Evolutionary conservation across 169 alveolate species (phyloP).

Genomic region (Eimeria praecox): DNA sequence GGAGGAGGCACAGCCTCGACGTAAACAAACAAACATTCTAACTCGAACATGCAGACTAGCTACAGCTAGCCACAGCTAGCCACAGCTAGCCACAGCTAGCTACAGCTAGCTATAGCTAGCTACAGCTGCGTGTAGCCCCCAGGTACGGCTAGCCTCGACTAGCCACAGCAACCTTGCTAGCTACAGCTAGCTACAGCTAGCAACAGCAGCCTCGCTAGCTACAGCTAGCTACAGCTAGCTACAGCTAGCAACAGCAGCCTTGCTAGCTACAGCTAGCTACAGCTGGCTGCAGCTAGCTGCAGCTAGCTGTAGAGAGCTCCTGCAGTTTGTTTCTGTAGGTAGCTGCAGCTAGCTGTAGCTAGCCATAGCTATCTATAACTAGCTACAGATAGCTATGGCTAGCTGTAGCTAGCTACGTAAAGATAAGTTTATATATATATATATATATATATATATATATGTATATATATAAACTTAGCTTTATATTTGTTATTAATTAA

Average conservation of each 20-base stretch:
- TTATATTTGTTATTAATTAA: too few relatives aligned
- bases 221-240: neutral
- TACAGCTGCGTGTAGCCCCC: too few relatives aligned
- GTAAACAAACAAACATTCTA: too few relatives aligned
- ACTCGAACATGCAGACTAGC: too few relatives aligned
- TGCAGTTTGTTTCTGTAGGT: neutral
- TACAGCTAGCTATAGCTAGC: too few relatives aligned
- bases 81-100: neutral
- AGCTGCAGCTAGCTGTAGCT: slow-evolving; percentile 47
- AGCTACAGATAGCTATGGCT: neutral
- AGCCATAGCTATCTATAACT: neutral
- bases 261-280: neutral
- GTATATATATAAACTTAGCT: too few relatives aligned
- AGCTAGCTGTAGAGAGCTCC: neutral
- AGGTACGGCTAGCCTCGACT: neutral
- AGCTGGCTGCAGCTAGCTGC: neutral
- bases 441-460: too few relatives aligned
- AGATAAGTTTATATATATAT: too few relatives aligned
- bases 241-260: too few relatives aligned
- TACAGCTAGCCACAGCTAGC: neutral
- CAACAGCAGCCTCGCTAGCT: neutral
- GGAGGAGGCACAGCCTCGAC: too few relatives aligned
- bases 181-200: neutral
- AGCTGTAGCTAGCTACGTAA: neutral
- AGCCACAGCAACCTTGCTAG: neutral